Evolutionary conservation across 164 flowering plant genomes (phyloP).

Genomic region (Umbellularia californica): DNA sequence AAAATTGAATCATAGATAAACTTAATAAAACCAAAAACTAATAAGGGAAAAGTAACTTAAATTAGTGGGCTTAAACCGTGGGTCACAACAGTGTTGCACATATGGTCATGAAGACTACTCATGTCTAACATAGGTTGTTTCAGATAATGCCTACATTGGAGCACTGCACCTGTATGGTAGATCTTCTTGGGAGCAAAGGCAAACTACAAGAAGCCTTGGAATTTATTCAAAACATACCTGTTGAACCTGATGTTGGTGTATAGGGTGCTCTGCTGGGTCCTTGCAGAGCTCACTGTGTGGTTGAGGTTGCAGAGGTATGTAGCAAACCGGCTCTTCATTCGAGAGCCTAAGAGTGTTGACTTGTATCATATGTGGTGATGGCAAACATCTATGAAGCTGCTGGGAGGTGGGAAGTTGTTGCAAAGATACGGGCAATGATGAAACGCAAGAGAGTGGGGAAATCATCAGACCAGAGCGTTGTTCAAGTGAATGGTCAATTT

Average conservation of each 20-base stretch:
- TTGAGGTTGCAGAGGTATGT: constrained; percentile 42
- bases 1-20: too few species aligned
- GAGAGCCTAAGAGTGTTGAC: constrained; percentile 44
- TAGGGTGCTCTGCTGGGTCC: constrained; percentile 58
- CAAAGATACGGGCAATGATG: constrained; percentile 43
- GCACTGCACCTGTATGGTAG: constrained; percentile 59
- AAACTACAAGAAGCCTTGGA: constrained; percentile 51
- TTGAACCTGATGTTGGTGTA: constrained; percentile 51
- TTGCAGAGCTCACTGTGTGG: constrained; percentile 45
- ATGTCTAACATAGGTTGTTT: too few species aligned
- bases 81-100: too few species aligned
- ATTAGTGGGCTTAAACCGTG: too few species aligned
- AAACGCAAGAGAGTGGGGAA: constrained; percentile 38
- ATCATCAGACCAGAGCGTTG: constrained; percentile 44
- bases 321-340: constrained; percentile 31
- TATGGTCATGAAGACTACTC: too few species aligned
- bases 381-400: constrained; percentile 51
- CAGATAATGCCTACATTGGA: constrained; percentile 44
- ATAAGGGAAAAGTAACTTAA: too few species aligned
- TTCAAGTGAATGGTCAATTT: constrained; percentile 39
- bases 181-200: constrained; percentile 60
- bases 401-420: constrained; percentile 49
- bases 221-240: constrained; percentile 48
- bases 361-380: constrained; percentile 51
- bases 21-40: too few species aligned